These are phyloP conservation scores for Wickerhamiella nectarea DNA, from an alignment of 805 yeast species.

Conservation along the genomic window DNA sequence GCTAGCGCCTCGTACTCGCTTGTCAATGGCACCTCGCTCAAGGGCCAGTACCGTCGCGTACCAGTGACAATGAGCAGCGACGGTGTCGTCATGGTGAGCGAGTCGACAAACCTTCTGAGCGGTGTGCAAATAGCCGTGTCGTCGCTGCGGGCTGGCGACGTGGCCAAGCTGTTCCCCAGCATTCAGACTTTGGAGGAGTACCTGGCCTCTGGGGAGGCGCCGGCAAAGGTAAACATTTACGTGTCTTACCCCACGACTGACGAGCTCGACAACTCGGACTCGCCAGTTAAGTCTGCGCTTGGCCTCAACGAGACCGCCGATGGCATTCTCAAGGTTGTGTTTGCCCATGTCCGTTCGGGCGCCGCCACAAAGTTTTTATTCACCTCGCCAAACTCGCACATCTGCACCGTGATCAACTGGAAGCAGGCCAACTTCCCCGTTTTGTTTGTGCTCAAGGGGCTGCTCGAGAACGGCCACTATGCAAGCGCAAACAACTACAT, in stretches of 20 bases:
- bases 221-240: conserved; percentile 19
- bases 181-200: conserved; percentile 19
- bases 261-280: conserved; percentile 12
- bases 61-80: conserved; percentile 63
- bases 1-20: conserved; percentile 25
- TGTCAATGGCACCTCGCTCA: conserved; percentile 81
- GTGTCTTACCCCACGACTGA: conserved; percentile 19
- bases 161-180: conserved; percentile 14
- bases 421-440: conserved; percentile 98
- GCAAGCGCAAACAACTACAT: conserved; percentile 21
- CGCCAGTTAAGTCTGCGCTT: conserved; percentile 18
- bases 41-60: conserved; percentile 63
- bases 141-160: conserved; percentile 19
- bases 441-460: conserved; percentile 54
- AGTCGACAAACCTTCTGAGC: conserved; percentile 56
- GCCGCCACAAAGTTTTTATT: conserved; percentile 54
- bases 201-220: conserved; percentile 31
- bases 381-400: conserved; percentile 72
- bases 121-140: conserved; percentile 41
- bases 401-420: conserved; percentile 94
- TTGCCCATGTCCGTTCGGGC: conserved; percentile 50
- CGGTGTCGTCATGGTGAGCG: conserved; percentile 60
- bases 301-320: conserved; percentile 69
- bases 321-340: conserved; percentile 51
- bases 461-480: conserved; percentile 19